A percentile compares a stretch with the other conserved stretches of the same genome.
Evolutionary conservation across 129 eudicot species (phyloP).

Genomic region (Sambucus nigra): DNA sequence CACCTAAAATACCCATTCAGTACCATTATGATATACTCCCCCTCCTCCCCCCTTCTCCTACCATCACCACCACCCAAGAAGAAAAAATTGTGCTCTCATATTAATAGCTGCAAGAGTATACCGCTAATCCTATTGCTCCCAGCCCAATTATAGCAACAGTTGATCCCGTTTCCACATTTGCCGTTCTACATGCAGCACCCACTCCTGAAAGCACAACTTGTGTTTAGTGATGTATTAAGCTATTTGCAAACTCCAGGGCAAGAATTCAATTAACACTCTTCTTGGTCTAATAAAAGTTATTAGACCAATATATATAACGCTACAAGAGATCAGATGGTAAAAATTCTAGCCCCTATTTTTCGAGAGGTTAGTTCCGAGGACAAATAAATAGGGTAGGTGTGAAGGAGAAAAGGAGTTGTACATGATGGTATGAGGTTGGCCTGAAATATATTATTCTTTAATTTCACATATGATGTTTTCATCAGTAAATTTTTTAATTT

Average conservation of each 20-base stretch:
- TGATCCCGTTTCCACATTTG: conserved; percentile 70
- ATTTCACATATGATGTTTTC: not conserved
- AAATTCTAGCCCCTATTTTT: not conserved
- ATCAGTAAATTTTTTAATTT: too few relatives aligned
- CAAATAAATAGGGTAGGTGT: not conserved
- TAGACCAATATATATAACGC: too few relatives aligned
- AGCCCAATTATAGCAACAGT: conserved; percentile 87
- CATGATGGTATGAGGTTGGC: not conserved
- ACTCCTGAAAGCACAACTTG: conserved; percentile 43
- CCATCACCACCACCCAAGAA: too few relatives aligned
- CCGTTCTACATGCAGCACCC: conserved; percentile 86
- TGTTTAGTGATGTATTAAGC: not conserved
- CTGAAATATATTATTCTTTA: not conserved
- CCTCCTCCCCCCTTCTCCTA: not conserved
- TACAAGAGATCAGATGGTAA: not conserved
- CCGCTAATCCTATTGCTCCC: conserved; percentile 81
- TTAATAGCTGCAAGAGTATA: conserved; percentile 19
- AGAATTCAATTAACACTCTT: not conserved
- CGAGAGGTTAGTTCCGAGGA: not conserved
- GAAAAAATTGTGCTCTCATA: not conserved
- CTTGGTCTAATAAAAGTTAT: too few relatives aligned
- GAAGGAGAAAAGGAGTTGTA: not conserved
- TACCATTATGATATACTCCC: not conserved
- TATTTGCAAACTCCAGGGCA: not conserved
- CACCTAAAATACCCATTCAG: conserved; percentile 34